These are phyloP conservation scores for Ceratocystis cubensis DNA, from an alignment of 2,329 filamentous ascomycete genomes.

Conservation along the genomic window DNA sequence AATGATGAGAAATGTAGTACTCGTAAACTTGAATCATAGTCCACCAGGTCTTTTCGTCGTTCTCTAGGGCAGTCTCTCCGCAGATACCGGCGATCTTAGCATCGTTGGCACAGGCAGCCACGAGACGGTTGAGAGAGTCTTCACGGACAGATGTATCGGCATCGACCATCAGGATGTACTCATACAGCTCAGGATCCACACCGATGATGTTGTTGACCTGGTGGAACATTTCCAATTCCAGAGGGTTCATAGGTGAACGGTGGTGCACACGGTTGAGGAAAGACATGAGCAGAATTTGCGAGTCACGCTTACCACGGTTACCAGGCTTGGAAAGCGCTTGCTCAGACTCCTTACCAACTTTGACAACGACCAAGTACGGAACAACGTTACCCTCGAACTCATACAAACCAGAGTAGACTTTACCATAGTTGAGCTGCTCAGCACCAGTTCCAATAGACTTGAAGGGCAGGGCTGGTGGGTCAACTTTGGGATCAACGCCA, in stretches of 20 bases:
- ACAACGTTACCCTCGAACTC: conserved; percentile 97
- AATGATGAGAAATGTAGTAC: conserved; percentile 96
- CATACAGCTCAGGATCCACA: conserved; percentile 92
- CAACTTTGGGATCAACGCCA: conserved; percentile 90
- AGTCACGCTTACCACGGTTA: conserved; percentile 97
- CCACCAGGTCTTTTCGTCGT: conserved; percentile 92
- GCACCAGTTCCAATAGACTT: conserved; percentile 80
- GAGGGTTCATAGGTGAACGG: conserved; percentile 81
- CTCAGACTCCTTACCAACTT: conserved; percentile 94
- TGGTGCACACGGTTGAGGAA: conserved; percentile 98
- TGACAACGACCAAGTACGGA: conserved; percentile 89
- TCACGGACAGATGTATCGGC: conserved; percentile 90
- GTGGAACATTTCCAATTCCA: conserved; percentile 97
- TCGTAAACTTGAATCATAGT: conserved; percentile 99
- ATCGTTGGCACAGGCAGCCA: conserved; percentile 85
- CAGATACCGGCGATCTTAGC: conserved; percentile 95
- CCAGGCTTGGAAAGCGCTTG: conserved; percentile 83
- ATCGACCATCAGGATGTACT: conserved; percentile 95
- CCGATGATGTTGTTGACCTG: conserved; percentile 99
- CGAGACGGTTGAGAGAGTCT: conserved; percentile 82
- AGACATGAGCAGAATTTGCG: conserved; percentile 87
- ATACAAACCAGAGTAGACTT: conserved; percentile 95
- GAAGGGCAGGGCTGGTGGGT: conserved; percentile 87
- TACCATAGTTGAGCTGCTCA: conserved; percentile 94
- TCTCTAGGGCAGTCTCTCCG: conserved; percentile 90